A percentile compares a stretch with the other conserved stretches of the same genome.
phyloP scores from a whole-genome alignment of 108 stramenopile genomes.

The Chaetoceros tenuissimus region DNA sequence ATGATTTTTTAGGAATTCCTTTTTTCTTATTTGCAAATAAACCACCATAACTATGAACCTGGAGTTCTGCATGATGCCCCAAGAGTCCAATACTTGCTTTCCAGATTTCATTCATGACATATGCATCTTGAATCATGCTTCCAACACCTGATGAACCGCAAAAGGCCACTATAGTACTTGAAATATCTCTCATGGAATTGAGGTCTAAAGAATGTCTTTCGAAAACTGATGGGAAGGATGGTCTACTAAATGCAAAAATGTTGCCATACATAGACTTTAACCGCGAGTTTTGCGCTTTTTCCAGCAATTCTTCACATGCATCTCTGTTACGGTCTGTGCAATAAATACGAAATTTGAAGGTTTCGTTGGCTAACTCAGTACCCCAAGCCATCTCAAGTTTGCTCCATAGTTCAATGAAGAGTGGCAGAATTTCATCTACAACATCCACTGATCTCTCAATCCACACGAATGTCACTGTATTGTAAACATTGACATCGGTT shows the following conservation, averaged over 20 bases:
- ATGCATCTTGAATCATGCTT: too few species aligned
- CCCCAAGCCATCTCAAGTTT: conserved; percentile 23
- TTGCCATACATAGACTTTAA: conserved; percentile 9
- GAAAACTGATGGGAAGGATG: conserved; percentile 12
- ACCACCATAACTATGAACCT: too few species aligned
- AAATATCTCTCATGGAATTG: too few species aligned
- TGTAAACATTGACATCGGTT: background rate
- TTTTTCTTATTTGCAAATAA: too few species aligned
- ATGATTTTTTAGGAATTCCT: too few species aligned
- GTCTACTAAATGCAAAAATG: conserved; percentile 16
- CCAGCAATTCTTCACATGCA: conserved; percentile 13
- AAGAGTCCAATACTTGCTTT: too few species aligned
- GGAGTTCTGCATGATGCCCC: too few species aligned
- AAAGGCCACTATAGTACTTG: too few species aligned
- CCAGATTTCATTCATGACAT: too few species aligned
- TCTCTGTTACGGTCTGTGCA: conserved; percentile 21
- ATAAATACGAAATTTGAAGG: conserved; percentile 20
- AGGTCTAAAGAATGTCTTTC: conserved; percentile 26
- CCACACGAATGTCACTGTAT: conserved; percentile 26
- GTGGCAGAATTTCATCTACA: conserved; percentile 24
- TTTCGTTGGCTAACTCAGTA: conserved; percentile 16
- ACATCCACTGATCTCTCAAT: conserved; percentile 21
- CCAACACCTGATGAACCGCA: too few species aligned
- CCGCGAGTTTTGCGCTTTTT: conserved; percentile 9
- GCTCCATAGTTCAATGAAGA: conserved; percentile 17